Conservation (phyloP, 2,329 filamentous ascomycete species). For the Pyricularia sp. region DNA sequence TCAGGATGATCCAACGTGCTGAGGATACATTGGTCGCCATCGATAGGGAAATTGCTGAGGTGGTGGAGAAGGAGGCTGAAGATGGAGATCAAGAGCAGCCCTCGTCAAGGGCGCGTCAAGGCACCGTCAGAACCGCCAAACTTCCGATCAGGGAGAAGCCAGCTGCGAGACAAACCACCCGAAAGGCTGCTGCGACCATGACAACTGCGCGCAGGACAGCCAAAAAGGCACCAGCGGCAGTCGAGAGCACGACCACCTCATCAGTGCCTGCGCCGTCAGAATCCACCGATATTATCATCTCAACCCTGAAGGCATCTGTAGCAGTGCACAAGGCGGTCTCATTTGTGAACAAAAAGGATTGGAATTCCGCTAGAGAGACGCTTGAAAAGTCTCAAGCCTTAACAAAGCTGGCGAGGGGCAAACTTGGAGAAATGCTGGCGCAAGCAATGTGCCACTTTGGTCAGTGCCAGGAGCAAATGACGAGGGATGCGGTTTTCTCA, state of each 20-base stretch:
- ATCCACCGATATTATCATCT: constrained; percentile 16
- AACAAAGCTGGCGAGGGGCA: constrained; percentile 16
- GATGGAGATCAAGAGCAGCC: not conserved
- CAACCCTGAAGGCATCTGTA: constrained; percentile 24
- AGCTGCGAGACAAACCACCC: constrained; percentile 8
- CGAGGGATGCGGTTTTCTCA: constrained; percentile 71
- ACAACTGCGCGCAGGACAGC: constrained; percentile 10
- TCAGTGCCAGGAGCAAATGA: constrained; percentile 59
- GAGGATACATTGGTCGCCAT: constrained; percentile 31
- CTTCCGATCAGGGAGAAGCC: constrained; percentile 7
- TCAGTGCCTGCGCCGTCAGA: not conserved
- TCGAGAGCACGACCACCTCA: not conserved
- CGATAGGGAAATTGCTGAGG: constrained; percentile 4
- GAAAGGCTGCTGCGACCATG: constrained; percentile 10
- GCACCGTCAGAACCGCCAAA: constrained; percentile 16
- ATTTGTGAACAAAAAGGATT: constrained; percentile 38
- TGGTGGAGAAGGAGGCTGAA: not conserved
- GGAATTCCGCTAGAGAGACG: constrained; percentile 25
- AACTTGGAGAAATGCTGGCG: constrained; percentile 41
- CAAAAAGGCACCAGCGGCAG: constrained; percentile 8
- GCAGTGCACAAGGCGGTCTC: constrained; percentile 30
- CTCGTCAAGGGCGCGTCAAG: constrained; percentile 3
- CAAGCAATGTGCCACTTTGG: constrained; percentile 56
- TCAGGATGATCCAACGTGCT: constrained; percentile 31
- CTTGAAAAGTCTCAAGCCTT: constrained; percentile 7